A percentile compares a stretch with the other conserved stretches of the same genome.
phyloP scores from a whole-genome alignment of 768 basidiomycete genomes.

The Pisolithus albus region DNA sequence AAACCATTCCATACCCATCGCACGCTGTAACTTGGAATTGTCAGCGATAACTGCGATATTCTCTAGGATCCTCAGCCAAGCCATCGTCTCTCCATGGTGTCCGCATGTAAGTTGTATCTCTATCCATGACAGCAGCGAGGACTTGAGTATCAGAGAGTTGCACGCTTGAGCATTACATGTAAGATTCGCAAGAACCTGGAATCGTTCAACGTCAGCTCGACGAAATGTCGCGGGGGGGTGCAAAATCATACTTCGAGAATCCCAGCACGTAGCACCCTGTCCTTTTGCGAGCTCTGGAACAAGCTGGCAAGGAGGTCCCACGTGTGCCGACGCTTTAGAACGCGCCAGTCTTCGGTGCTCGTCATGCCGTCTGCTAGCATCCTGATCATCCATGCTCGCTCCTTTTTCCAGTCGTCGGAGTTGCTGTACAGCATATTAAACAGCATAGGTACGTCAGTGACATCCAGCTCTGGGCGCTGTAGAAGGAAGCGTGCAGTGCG shows the following conservation, averaged over 20 bases:
- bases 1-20: slow-evolving; percentile 58
- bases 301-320: slow-evolving; percentile 85
- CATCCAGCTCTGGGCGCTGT: slow-evolving; percentile 79
- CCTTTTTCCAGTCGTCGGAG: slow-evolving; percentile 75
- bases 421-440: slow-evolving; percentile 82
- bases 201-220: neutral
- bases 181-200: slow-evolving; percentile 72
- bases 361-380: slow-evolving; percentile 79
- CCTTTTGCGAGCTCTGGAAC: slow-evolving; percentile 59
- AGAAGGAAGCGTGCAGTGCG: slow-evolving; percentile 81
- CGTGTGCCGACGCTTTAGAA: slow-evolving; percentile 74
- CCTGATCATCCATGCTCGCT: slow-evolving; percentile 82
- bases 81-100: slow-evolving; percentile 36
- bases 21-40: slow-evolving; percentile 41
- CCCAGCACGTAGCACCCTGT: slow-evolving; percentile 44
- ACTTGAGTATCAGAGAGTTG: slow-evolving; percentile 63
- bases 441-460: slow-evolving; percentile 82
- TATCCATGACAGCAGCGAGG: slow-evolving; percentile 74
- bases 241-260: slow-evolving; percentile 55
- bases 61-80: slow-evolving; percentile 61
- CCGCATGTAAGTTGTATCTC: slow-evolving; percentile 52
- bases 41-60: slow-evolving; percentile 53
- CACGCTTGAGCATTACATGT: slow-evolving; percentile 65
- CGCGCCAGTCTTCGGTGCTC: slow-evolving; percentile 70
- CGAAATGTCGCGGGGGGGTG: slow-evolving; percentile 2